These are phyloP conservation scores for Bathelium albidoporum DNA, from an alignment of 495 filamentous ascomycete species.

Conservation along the genomic window DNA sequence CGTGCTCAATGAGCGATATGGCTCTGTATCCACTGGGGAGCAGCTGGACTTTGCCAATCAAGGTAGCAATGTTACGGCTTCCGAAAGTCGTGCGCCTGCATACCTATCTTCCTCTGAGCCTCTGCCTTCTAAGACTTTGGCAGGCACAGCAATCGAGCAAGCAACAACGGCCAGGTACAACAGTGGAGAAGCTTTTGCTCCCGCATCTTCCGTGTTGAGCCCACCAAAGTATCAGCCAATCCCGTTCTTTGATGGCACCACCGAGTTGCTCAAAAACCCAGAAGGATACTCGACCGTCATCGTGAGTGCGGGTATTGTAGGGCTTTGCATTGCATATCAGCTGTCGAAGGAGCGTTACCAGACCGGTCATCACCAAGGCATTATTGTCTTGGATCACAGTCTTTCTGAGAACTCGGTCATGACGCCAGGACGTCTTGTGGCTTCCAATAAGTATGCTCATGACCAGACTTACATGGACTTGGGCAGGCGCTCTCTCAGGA, in stretches of 20 bases:
- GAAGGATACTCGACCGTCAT: constrained; percentile 5
- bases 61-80: neutral
- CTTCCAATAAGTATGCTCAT: neutral
- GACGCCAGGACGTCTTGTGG: neutral
- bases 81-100: neutral
- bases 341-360: constrained; percentile 1
- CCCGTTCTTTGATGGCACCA: neutral
- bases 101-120: neutral
- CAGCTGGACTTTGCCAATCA: neutral
- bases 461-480: neutral
- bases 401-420: neutral
- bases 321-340: constrained; percentile 15
- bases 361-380: constrained; percentile 1
- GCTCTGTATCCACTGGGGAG: neutral
- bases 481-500: neutral
- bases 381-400: constrained; percentile 12
- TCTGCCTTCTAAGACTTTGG: no score
- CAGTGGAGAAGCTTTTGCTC: neutral
- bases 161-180: neutral
- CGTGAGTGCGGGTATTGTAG: constrained; percentile 14
- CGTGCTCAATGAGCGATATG: neutral
- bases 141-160: neutral
- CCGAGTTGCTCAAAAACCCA: neutral
- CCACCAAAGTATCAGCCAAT: neutral
- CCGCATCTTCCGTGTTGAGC: neutral